Base-by-base conservation (phyloP, 2,329 filamentous ascomycete genomes). In the Penicillium oxalicum region DNA sequence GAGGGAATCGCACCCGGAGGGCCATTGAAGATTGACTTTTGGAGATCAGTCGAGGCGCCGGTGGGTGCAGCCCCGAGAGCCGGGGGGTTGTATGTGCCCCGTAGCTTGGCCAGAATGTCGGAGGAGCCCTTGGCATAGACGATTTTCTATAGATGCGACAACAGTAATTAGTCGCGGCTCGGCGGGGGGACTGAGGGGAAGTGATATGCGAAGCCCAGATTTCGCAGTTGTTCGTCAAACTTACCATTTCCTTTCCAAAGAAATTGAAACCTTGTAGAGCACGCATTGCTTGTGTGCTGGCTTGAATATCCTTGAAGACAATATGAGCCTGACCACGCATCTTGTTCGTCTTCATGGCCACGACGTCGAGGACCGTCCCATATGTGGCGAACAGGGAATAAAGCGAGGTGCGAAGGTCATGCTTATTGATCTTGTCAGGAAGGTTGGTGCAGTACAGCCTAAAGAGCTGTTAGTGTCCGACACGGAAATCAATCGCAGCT, bases 311-410 rank as follows among this genome's bases (percentile, higher is more conserved):
- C 50, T 88, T 82, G 68, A 90, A 97, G 11, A 93, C 87, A 52
- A 98, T 76, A 64, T 97, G 93, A 53, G 93, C 93, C 71, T 98
- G 93, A 3, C 93, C 93, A 43, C 93, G 86, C 91, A 97, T 96
- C 73, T 89, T 89, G 68, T 78, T 78, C 1, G 88, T 95, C 74
- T 90, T 94, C 60, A 96, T 77, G 28, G 88, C 88, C 42, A 96
- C 87, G 18, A 98, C 82, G 66, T 98, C 93, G 50, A 98, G 81
- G 12, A 98, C 87, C 0, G 89, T 83, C 36, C 93, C 93, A 66
- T 95, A 95, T 11, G 90, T 95, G 9, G 90, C 89, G 69, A 97
- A 97, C 9, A 97, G 80, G 69, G 90, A 87, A 73, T 98, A 98
- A 28, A 98, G 79, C 4, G 86, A 86, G 40, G 88, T 86, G 62